These are phyloP conservation scores for Leucocoprinus gongylophorus DNA, from an alignment of 1,284 basidiomycete genomes.

Conservation along the genomic window DNA sequence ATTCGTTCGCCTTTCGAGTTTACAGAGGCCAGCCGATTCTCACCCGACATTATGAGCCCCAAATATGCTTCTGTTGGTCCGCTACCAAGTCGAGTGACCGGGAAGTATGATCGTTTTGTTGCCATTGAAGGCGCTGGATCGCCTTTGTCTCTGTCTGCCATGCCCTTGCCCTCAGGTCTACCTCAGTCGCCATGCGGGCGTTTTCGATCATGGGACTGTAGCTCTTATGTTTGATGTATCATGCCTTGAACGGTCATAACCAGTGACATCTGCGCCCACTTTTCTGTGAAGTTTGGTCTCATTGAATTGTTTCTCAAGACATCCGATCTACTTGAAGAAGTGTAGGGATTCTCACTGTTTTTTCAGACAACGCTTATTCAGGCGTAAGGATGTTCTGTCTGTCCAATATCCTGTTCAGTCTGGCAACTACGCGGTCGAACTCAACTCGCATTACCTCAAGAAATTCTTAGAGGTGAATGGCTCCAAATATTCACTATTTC, in stretches of 20 bases:
- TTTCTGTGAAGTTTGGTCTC: slow-evolving; percentile 81
- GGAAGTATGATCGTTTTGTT: too few relatives aligned
- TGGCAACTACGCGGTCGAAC: slow-evolving; percentile 63
- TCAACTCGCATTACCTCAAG: slow-evolving; percentile 76
- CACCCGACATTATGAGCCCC: too few relatives aligned
- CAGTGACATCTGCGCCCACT: slow-evolving; percentile 89
- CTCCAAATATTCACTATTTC: slow-evolving; percentile 7
- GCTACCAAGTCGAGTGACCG: too few relatives aligned
- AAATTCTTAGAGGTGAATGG: slow-evolving; percentile 76
- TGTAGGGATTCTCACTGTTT: slow-evolving; percentile 56
- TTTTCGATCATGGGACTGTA: background rate
- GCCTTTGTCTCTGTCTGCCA: too few relatives aligned
- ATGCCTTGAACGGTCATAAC: slow-evolving; percentile 26
- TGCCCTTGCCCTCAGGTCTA: background rate
- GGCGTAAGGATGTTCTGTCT: slow-evolving; percentile 58
- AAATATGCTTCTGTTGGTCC: too few relatives aligned
- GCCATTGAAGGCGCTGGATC: too few relatives aligned
- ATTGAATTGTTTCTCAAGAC: slow-evolving; percentile 76
- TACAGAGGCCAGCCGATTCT: too few relatives aligned
- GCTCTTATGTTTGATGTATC: background rate
- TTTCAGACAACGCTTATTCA: slow-evolving; percentile 21
- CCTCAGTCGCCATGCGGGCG: background rate
- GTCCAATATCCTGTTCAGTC: slow-evolving; percentile 74
- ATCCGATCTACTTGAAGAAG: slow-evolving; percentile 89
- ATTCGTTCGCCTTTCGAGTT: too few relatives aligned